A percentile compares a stretch with the other conserved stretches of the same genome.
These are phyloP conservation scores for Oryza brachyantha DNA, from an alignment of 176 grass and related monocot genomes.

Conservation along the genomic window DNA sequence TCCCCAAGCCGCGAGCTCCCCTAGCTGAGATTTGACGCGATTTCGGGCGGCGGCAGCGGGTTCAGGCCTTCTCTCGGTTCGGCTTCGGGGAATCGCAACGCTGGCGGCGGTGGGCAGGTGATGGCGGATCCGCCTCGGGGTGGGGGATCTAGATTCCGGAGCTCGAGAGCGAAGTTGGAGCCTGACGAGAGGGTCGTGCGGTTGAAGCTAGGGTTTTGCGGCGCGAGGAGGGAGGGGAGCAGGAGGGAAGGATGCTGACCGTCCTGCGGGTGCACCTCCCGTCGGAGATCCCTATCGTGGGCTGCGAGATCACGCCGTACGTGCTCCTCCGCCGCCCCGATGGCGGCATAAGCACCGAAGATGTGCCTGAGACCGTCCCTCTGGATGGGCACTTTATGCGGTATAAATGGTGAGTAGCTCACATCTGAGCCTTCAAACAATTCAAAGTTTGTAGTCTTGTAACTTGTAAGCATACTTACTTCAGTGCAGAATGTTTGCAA, in stretches of 20 bases:
- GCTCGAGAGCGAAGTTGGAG: background rate
- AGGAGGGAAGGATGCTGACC: conserved; percentile 62
- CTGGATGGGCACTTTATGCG: conserved; percentile 63
- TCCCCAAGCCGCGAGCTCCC: background rate
- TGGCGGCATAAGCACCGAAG: conserved; percentile 51
- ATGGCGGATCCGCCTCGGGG: conserved; percentile 57
- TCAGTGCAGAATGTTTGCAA: background rate
- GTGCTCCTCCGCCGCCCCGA: conserved; percentile 59
- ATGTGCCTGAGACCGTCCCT: conserved; percentile 47
- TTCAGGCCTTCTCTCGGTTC: background rate
- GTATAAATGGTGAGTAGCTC: conserved; percentile 70
- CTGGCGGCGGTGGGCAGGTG: conserved; percentile 42
- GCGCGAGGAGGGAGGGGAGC: conserved; percentile 11
- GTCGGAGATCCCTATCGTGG: conserved; percentile 90
- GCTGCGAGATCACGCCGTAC: conserved; percentile 93
- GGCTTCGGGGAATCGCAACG: conserved; percentile 23
- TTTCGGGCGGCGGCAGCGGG: background rate
- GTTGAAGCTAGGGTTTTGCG: conserved; percentile 25
- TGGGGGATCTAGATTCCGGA: conserved; percentile 9
- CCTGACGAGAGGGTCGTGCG: conserved; percentile 18
- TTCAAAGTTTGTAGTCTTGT: background rate
- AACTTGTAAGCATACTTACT: background rate
- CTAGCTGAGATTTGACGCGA: background rate
- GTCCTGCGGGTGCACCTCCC: conserved; percentile 80
- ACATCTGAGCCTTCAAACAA: background rate